Evolutionary conservation across 768 basidiomycete species (phyloP), one percentile per base, ranked within the genome.

Genomic region (Suillus americanus): DNA sequence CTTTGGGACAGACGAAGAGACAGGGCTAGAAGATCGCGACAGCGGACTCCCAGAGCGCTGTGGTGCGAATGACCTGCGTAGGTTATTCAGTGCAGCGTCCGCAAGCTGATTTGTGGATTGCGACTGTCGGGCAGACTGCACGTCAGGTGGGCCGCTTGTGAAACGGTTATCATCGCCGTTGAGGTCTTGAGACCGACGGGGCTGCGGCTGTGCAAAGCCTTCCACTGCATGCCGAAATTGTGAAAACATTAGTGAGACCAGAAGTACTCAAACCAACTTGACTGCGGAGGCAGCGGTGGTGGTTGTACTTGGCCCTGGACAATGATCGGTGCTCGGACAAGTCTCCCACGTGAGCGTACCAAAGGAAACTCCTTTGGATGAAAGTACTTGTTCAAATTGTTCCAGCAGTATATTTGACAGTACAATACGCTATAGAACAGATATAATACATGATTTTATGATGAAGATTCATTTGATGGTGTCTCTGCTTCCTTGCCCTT

Each of bases 201-300:
- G 79, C 61, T 61, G 70, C 59, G 79, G 80, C 55, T 85, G 83
- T 23, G 88, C 86, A 41, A 92, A 77, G 60, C 79, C 85, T 73
- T 93, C 92, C 20, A 94, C 88, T 65, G 88, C 89, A 64, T 89
- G 86, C 45, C 85, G 83, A 72, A 91, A 85, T 70, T 89, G 87
- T 55, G 84, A 88, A 75, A 93, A 92, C 92, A 94, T 93, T 10
- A 53, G 64, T 45, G 43, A 35, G 7, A 54, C 53, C 12, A n/a
- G 6, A 37, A 56, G 62, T 25, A 64, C 65, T 33, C 33, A 25
- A 59, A 23, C 28, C 37, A 33, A n/a, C n/a, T n/a, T n/a, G 51
- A 45, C 57, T 41, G 33, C 4, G 20, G 18, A 30, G 13, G 28
- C 14, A 60, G 48, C 20, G 10, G 50, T 54, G 30, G 43, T 13